Percentiles rank a stretch among this genome's conserved stretches.
phyloP scores from a whole-genome alignment of 2,329 filamentous ascomycete genomes.

The Mycogone perniciosa region DNA sequence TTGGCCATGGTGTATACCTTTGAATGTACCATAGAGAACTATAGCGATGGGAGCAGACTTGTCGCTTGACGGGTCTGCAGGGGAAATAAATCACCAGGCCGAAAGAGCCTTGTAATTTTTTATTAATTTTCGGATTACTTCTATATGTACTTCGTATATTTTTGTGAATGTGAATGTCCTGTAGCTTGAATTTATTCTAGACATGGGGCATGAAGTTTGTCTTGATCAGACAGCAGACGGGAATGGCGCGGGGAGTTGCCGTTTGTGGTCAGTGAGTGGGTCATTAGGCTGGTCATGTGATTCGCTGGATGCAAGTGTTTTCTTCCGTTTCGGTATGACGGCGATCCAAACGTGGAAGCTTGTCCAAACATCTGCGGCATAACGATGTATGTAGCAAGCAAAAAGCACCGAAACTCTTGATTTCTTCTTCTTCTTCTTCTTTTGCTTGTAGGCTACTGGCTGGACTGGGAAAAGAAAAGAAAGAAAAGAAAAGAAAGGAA shows the following conservation, averaged over 20 bases:
- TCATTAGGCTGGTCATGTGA: slow-evolving; percentile 1
- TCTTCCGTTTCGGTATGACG: slow-evolving; percentile 2
- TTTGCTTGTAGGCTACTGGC: background rate
- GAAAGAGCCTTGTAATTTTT: background rate
- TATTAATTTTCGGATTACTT: background rate
- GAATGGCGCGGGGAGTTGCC: background rate
- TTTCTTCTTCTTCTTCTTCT: background rate
- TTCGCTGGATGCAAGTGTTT: background rate
- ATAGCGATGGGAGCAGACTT: background rate
- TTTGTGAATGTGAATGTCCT: background rate
- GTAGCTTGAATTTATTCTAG: background rate
- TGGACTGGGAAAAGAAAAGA: background rate
- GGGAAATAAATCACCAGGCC: slow-evolving; percentile 2
- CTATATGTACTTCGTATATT: background rate
- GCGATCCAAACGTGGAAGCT: slow-evolving; percentile 4
- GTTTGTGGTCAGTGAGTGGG: background rate
- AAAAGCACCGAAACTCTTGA: background rate
- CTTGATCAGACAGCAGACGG: background rate
- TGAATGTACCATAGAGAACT: background rate
- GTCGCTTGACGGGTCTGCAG: slow-evolving; percentile 1
- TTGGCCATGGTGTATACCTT: background rate
- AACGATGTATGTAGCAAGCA: slow-evolving; percentile 8
- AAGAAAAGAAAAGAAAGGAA: background rate
- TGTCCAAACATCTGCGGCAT: background rate
- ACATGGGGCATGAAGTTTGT: background rate